Conservation (phyloP, 2,329 filamentous ascomycete genomes). For the Xylogone sp. region DNA sequence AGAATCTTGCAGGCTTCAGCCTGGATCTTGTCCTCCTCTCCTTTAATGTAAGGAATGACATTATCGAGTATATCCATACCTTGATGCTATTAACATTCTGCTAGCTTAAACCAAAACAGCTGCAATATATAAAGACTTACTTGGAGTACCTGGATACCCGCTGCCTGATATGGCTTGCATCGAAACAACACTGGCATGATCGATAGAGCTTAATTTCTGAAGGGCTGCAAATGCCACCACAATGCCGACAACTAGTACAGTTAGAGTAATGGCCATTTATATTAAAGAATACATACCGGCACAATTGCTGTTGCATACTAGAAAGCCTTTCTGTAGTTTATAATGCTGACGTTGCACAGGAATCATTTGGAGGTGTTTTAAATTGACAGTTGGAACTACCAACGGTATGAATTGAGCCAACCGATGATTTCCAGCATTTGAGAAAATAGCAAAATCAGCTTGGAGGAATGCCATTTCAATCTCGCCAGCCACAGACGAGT, state of each 20-base stretch:
- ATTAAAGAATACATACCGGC: slow-evolving; percentile 94
- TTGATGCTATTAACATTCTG: slow-evolving; percentile 75
- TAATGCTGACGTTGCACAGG: slow-evolving; percentile 84
- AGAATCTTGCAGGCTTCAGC: slow-evolving; percentile 94
- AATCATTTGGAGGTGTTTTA: slow-evolving; percentile 80
- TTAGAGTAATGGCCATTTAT: too few relatives aligned
- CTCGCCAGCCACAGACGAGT: slow-evolving; percentile 88
- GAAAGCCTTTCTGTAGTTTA: slow-evolving; percentile 76
- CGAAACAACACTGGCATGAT: slow-evolving; percentile 75
- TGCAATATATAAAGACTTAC: too few relatives aligned
- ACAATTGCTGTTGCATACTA: slow-evolving; percentile 98
- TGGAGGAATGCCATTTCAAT: slow-evolving; percentile 90
- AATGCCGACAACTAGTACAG: too few relatives aligned
- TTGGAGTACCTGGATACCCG: slow-evolving; percentile 84
- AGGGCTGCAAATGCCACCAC: too few relatives aligned
- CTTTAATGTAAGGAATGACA: slow-evolving; percentile 87
- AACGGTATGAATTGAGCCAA: slow-evolving; percentile 86
- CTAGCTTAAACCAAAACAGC: too few relatives aligned
- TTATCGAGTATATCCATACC: slow-evolving; percentile 97
- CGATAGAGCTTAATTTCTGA: slow-evolving; percentile 76
- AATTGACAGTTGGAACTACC: slow-evolving; percentile 93
- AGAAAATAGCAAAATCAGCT: slow-evolving; percentile 90
- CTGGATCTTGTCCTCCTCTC: slow-evolving; percentile 95
- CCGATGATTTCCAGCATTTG: slow-evolving; percentile 97
- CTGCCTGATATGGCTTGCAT: slow-evolving; percentile 93